phyloP scores from a whole-genome alignment of 1,139 yeast genomes.

The Geotrichum candidum region DNA sequence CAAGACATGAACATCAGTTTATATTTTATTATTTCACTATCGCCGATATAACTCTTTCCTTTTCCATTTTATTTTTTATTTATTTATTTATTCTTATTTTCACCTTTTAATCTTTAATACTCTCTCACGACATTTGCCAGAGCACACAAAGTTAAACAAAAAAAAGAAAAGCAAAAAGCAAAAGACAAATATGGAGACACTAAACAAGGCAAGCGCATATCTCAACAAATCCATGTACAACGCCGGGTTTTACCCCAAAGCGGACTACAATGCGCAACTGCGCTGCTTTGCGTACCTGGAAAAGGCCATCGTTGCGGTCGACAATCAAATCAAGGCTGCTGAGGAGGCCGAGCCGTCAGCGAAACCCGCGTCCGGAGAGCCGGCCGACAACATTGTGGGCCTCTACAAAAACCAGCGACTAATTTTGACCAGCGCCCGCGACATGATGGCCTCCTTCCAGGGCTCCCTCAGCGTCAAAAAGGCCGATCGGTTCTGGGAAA shows the following conservation, averaged over 20 bases:
- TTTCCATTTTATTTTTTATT: too few relatives aligned
- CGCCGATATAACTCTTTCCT: too few relatives aligned
- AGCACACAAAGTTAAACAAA: background rate
- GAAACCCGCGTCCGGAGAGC: background rate
- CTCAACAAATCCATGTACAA: conserved; percentile 24
- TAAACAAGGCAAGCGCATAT: conserved; percentile 7
- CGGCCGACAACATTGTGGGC: background rate
- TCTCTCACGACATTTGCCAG: background rate
- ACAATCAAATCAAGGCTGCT: conserved; percentile 12
- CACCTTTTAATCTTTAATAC: background rate
- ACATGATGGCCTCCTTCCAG: conserved; percentile 1
- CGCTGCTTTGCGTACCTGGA: conserved; percentile 30
- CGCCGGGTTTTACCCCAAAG: conserved; percentile 28
- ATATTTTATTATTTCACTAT: too few relatives aligned
- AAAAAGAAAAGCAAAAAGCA: too few relatives aligned
- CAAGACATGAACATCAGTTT: too few relatives aligned
- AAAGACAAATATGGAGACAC: background rate
- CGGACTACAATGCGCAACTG: conserved; percentile 31
- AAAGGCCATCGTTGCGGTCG: conserved; percentile 21
- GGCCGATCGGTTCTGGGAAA: conserved; percentile 6
- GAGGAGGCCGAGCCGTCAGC: background rate
- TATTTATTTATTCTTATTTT: too few relatives aligned
- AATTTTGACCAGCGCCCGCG: conserved; percentile 1
- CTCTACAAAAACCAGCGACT: background rate
- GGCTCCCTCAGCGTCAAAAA: conserved; percentile 7